phyloP scores from a whole-genome alignment of 371 early-diverging fungal genomes.

The Batrachochytrium dendrobatidis region DNA sequence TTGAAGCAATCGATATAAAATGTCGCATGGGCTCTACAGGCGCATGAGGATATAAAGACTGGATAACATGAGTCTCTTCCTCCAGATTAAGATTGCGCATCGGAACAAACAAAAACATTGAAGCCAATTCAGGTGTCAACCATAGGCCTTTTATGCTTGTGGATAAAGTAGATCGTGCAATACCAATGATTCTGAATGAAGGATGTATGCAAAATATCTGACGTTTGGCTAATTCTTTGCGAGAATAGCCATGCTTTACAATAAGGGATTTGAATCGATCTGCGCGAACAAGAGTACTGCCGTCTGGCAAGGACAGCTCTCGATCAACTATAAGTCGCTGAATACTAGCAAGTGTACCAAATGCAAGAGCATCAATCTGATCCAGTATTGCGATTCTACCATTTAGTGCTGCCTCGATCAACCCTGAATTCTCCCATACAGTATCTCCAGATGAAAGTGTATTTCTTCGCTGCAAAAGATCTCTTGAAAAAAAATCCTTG shows the following conservation, averaged over 20 bases:
- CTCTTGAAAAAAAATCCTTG: conserved; percentile 79
- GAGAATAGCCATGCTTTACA: conserved; percentile 38
- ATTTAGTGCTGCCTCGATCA: conserved; percentile 67
- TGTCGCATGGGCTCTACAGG: conserved; percentile 14
- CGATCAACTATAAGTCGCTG: conserved; percentile 63
- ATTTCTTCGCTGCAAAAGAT: conserved; percentile 70
- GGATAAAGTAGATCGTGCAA: conserved; percentile 45
- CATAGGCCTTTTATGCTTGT: conserved; percentile 32
- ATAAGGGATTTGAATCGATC: conserved; percentile 52
- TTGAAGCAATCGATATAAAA: conserved; percentile 16
- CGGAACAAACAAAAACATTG: conserved; percentile 69
- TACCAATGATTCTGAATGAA: conserved; percentile 67
- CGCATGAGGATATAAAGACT: conserved; percentile 57
- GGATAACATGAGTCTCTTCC: conserved; percentile 53
- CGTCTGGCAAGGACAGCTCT: conserved; percentile 68
- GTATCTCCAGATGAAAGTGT: conserved; percentile 71
- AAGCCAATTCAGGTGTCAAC: conserved; percentile 63
- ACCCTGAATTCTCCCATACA: conserved; percentile 51
- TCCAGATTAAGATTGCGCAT: conserved; percentile 50
- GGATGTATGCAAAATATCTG: conserved; percentile 59
- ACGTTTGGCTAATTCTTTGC: conserved; percentile 33
- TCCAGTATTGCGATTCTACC: conserved; percentile 71
- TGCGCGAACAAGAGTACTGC: conserved; percentile 53
- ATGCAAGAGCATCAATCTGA: conserved; percentile 64
- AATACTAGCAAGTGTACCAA: conserved; percentile 63